A percentile compares a stretch with the other conserved stretches of the same genome.
phyloP scores from a whole-genome alignment of 2,329 filamentous ascomycete species.

The Xylaria sp. region DNA sequence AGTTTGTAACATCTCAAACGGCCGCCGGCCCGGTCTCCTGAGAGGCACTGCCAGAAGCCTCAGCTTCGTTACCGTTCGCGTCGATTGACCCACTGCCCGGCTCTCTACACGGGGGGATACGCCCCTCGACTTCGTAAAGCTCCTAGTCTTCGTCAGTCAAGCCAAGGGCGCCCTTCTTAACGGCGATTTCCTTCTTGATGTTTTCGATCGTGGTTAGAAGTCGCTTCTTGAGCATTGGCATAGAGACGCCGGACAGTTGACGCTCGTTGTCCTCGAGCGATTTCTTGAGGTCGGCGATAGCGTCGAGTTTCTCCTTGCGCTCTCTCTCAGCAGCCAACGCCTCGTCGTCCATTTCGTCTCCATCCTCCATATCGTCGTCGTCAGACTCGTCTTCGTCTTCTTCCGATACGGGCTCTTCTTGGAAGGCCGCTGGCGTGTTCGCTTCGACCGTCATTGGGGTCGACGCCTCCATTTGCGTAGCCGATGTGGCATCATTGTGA shows the following conservation, averaged over 20 bases:
- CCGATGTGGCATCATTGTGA: slow-evolving; percentile 44
- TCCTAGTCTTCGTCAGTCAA: slow-evolving; percentile 37
- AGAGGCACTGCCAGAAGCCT: neutral
- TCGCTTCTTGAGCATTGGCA: slow-evolving; percentile 53
- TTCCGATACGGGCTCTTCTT: slow-evolving; percentile 50
- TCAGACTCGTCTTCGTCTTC: slow-evolving; percentile 52
- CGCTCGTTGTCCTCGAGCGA: slow-evolving; percentile 42
- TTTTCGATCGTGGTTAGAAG: slow-evolving; percentile 53
- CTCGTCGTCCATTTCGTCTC: slow-evolving; percentile 59
- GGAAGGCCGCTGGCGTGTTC: slow-evolving; percentile 47
- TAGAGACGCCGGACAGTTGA: slow-evolving; percentile 49
- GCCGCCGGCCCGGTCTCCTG: neutral
- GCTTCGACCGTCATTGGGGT: slow-evolving; percentile 51
- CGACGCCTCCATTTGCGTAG: slow-evolving; percentile 45
- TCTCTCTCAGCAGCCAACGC: slow-evolving; percentile 56
- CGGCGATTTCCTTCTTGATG: slow-evolving; percentile 44
- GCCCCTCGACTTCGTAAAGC: slow-evolving; percentile 4
- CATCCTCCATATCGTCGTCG: slow-evolving; percentile 55
- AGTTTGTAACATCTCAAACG: neutral
- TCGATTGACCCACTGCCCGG: neutral
- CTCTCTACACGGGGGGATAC: neutral
- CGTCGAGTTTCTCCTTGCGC: slow-evolving; percentile 52
- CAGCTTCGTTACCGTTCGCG: neutral
- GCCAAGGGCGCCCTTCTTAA: slow-evolving; percentile 39
- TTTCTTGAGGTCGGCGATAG: slow-evolving; percentile 46